These are phyloP conservation scores for Ilex paraguariensis DNA, from an alignment of 305 asterid species.

Conservation along the genomic window DNA sequence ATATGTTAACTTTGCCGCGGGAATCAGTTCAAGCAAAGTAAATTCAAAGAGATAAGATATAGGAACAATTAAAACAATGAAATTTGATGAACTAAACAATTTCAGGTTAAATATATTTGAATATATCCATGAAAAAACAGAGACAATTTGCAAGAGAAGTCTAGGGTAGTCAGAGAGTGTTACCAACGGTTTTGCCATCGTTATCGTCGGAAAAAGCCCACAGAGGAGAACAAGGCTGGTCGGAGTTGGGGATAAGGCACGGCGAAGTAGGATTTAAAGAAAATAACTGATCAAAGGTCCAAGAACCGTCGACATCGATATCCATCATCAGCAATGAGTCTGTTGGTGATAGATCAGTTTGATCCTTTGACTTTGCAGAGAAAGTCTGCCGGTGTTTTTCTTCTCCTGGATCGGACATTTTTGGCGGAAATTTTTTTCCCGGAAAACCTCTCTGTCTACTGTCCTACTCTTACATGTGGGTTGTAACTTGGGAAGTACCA, in stretches of 20 bases:
- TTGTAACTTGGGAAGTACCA: no score
- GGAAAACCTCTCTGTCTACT: no score
- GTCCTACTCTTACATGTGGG: no score
- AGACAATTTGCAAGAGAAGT: constrained; percentile 43
- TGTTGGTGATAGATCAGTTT: constrained; percentile 1
- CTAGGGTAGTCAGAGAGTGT: constrained; percentile 44
- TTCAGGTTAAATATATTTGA: not conserved
- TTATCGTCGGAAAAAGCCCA: constrained; percentile 76
- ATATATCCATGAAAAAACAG: no score
- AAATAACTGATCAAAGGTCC: constrained; percentile 83
- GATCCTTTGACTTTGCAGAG: constrained; percentile 9
- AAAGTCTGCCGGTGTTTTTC: not conserved
- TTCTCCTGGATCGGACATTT: no score
- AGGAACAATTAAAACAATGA: not conserved
- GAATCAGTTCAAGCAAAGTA: not conserved
- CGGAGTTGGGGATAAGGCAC: constrained; percentile 40
- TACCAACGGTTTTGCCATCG: constrained; percentile 27
- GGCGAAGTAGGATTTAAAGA: constrained; percentile 36
- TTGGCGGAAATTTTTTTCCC: no score
- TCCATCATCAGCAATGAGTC: constrained; percentile 36
- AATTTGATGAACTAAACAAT: constrained; percentile 5
- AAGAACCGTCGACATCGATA: constrained; percentile 50
- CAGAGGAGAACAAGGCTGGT: constrained; percentile 73
- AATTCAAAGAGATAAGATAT: not conserved
- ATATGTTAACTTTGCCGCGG: not conserved